Conservation (phyloP, 306 rosid species). For the Fragaria vesca region DNA sequence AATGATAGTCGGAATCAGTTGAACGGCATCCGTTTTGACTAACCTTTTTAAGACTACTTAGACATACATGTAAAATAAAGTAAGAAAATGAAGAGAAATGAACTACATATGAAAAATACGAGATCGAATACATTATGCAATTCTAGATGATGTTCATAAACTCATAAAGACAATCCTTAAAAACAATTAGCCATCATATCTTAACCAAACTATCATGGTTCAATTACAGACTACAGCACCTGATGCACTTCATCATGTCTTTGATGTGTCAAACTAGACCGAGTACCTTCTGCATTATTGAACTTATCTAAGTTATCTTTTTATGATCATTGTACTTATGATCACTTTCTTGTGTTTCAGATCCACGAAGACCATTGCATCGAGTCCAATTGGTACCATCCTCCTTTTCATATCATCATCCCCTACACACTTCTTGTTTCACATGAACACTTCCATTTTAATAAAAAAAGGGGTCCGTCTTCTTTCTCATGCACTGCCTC, state of each 20-base stretch:
- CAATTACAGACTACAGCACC: slow-evolving; percentile 16
- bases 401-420: slow-evolving; percentile 15
- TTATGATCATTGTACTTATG: slow-evolving; percentile 29
- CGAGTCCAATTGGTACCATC: not conserved
- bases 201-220: slow-evolving; percentile 10
- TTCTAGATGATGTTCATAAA: not conserved
- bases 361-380: slow-evolving; percentile 20
- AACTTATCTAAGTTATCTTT: not conserved
- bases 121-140: too few relatives aligned
- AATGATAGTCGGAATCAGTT: too few relatives aligned
- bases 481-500: slow-evolving; percentile 10
- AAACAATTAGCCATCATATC: slow-evolving; percentile 11
- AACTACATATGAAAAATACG: too few relatives aligned
- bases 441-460: not conserved
- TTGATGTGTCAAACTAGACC: slow-evolving; percentile 18
- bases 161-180: slow-evolving; percentile 6
- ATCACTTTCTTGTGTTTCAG: slow-evolving; percentile 10
- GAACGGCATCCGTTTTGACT: too few relatives aligned
- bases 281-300: slow-evolving; percentile 30
- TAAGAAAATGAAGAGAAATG: too few relatives aligned
- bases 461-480: not conserved
- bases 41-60: too few relatives aligned
- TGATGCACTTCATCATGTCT: not conserved
- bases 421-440: slow-evolving; percentile 7
- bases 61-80: too few relatives aligned